Evolutionary conservation across 1,284 basidiomycete species (phyloP).

Genomic region (Sanghuangporus sanghuang): DNA sequence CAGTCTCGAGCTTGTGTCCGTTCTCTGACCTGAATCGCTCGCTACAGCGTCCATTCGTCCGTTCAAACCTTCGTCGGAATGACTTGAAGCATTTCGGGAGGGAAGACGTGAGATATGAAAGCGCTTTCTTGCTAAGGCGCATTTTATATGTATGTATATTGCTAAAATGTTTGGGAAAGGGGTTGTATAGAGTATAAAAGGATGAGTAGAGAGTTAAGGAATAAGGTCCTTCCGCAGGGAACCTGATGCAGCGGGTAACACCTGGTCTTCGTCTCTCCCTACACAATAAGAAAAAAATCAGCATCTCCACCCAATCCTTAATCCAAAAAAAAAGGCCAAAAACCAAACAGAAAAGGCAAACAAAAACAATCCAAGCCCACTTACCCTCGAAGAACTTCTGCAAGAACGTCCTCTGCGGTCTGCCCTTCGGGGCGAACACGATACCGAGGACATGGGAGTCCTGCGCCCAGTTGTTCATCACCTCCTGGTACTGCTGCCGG

Average conservation of each 20-base stretch:
- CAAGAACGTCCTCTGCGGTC: constrained; percentile 66
- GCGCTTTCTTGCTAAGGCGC: no score
- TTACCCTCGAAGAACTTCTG: constrained; percentile 82
- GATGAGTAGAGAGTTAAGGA: background rate
- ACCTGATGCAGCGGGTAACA: constrained; percentile 16
- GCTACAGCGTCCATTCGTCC: no score
- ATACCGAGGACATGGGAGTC: constrained; percentile 69
- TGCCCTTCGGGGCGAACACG: constrained; percentile 44
- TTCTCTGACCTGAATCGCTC: no score
- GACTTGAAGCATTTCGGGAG: no score
- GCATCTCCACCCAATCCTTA: background rate
- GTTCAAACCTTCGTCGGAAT: no score
- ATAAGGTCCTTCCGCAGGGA: constrained; percentile 6
- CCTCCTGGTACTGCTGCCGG: constrained; percentile 90
- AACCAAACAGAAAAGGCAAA: no score
- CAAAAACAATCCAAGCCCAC: constrained; percentile 25
- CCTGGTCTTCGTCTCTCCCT: constrained; percentile 22
- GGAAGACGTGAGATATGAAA: no score
- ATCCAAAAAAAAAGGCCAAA: no score
- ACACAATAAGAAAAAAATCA: background rate
- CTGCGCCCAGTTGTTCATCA: constrained; percentile 93
- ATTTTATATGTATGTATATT: no score
- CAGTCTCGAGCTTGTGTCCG: no score
- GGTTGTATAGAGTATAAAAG: no score
- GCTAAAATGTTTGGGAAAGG: no score